Base-by-base conservation (phyloP, 805 yeast genomes). In the Candida gorgasii region DNA sequence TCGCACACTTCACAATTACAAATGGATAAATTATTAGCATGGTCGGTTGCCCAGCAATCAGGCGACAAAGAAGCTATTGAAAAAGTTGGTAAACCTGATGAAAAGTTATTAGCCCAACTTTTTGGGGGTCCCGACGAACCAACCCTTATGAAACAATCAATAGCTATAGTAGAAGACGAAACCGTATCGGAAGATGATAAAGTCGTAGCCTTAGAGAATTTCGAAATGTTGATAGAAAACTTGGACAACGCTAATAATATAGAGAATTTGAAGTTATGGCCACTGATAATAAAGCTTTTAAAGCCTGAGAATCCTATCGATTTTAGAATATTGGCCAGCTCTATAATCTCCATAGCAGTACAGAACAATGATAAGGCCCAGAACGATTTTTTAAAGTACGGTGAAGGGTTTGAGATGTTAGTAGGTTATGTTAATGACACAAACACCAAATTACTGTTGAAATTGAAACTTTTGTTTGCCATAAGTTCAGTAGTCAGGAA, bases 231-330 rank as follows among this genome's bases (percentile, higher is more conserved):
- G 39, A 84, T 93, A 37, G 98, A 92, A 59, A 89, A 89, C 55
- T 64, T 92, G 46, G 98, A 93, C 62, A 93, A 93, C 61, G 98
- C 98, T 17, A 90, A 92, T 64, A 89, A 89, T 55, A 82, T 92
- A 51, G 92, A 86, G 50, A 86, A 84, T 53, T 59, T 90, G 71
- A 79, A 80, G 50, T 73, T 89, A 48, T 93, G 98, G 99, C 79
- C 75, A 16, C 70, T 82, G 2, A 60, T 90, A 32, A 67, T 89
- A n/a, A 59, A 62, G 1, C 75, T 76, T 40, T 66, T 89, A 38
- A 65, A 67, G 22, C 66, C 66, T 24, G 64, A 68, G 5, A 48
- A 39, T 9, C 58, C 59, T 2, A 11, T 8, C 1, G 28, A 39
- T 14, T 61, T 92, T 23, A 72, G 81, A 44, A 67, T 75, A 7